Base-by-base conservation (phyloP, 202 grass and related monocot species). In the Bolboschoenoplectus hybrid region DNA sequence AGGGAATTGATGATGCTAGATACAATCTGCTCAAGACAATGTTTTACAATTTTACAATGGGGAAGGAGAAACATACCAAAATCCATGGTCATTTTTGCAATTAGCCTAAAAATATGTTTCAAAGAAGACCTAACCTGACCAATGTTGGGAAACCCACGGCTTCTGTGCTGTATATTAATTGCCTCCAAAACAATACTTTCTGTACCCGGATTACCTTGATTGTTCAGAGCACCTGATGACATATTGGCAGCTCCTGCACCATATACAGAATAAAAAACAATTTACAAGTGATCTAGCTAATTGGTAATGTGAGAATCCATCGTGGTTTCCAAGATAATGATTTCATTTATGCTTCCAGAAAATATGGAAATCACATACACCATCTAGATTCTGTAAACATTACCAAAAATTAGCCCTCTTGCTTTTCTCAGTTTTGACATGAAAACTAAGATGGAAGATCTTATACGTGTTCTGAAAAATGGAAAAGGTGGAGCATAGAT, bases 141-240 rank as follows among this genome's bases (percentile, higher is more conserved):
- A 88, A 94, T 39, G 85, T 90, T 87, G 80, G 88, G 84, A 50
- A 92, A 85, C 72, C 88, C 89, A 88, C 77, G 81, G 81, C 79
- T 86, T 13, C 92, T 94, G 35, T 92, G 86, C 63, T 93, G 93
- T 83, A 98, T 84, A 92, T 98, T 95, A 81, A 98, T 65, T 86
- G 93, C 92, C 89, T 99, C 97, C 89, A 99, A 90, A 70, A 99
- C 92, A 85, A 99, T 87, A 81, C 89, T 94, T 67, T 89, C 92
- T 76, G 89, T 58, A 65, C 88, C 68, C 67, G 91, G 82, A 86
- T 81, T 65, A 52, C 86, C 85, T 81, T 89, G 93, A 85, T 74
- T 88, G 13, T 41, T 81, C 81, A 68, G 46, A 47, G 89, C 67
- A 91, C 88, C 90, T 80, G 91, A 85, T 60, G 88, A 63, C 36